Evolutionary conservation across 352 stramenopile genomes (phyloP).

Genomic region (Pythium brachiatum): DNA sequence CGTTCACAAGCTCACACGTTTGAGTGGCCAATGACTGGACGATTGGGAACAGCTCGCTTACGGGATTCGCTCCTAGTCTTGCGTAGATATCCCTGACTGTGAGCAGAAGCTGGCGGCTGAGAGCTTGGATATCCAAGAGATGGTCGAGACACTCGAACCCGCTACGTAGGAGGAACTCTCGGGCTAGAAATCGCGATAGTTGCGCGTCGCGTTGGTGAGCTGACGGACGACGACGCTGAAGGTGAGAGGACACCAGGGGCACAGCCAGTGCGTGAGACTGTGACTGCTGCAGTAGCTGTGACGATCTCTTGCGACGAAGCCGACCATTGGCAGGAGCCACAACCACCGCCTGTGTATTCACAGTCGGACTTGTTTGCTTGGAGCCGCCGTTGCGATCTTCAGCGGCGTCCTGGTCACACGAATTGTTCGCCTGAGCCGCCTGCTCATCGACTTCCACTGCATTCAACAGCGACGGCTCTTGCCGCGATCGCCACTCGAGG

Average conservation of each 20-base stretch:
- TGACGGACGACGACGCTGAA: not conserved
- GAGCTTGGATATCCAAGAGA: constrained; percentile 3
- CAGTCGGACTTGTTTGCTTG: not conserved
- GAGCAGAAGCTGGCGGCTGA: constrained; percentile 10
- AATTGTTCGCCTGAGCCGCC: not conserved
- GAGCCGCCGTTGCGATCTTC: too few species aligned
- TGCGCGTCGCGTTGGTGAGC: not conserved
- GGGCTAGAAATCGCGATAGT: constrained; percentile 1
- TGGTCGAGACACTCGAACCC: constrained; percentile 16
- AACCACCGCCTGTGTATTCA: not conserved
- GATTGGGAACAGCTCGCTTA: constrained; percentile 7
- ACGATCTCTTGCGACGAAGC: not conserved
- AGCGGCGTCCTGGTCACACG: not conserved
- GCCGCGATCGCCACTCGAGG: not conserved
- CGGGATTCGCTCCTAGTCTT: constrained; percentile 2
- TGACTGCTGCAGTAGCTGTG: not conserved
- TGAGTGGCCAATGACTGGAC: constrained; percentile 11
- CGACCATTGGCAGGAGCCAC: not conserved
- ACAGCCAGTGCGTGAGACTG: not conserved
- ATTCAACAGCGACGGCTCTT: not conserved
- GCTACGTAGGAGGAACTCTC: constrained; percentile 4
- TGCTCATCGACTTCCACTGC: not conserved
- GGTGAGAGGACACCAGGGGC: not conserved
- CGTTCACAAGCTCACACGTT: constrained; percentile 8
- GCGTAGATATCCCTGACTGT: constrained; percentile 9